Evolutionary conservation across 129 eudicot species (phyloP).

Genomic region (Saposhnikovia divaricata): DNA sequence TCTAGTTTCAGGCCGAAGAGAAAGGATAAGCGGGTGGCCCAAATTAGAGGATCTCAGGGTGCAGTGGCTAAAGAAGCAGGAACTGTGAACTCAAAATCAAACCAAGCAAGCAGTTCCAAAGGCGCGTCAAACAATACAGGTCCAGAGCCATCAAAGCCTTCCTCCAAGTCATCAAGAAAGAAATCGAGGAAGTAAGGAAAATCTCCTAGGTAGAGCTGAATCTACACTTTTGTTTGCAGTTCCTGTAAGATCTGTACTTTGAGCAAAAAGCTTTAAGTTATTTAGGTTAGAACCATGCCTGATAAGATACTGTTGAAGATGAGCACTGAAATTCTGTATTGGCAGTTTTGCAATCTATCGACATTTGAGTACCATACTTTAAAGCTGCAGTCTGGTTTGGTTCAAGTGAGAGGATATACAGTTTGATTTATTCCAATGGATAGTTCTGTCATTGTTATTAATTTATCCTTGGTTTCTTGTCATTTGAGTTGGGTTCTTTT

Average conservation of each 20-base stretch:
- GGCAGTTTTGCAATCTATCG: background rate
- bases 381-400: background rate
- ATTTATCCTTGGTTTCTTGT: background rate
- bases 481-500: background rate
- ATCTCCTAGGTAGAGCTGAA: background rate
- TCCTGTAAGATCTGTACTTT: background rate
- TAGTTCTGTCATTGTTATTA: background rate
- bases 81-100: conserved; percentile 36
- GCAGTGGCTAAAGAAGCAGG: conserved; percentile 66
- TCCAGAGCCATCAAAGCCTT: conserved; percentile 50
- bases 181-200: conserved; percentile 61
- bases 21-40: conserved; percentile 86
- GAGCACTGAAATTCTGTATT: background rate
- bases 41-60: conserved; percentile 92
- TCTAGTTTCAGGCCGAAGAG: conserved; percentile 85
- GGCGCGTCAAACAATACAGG: conserved; percentile 43
- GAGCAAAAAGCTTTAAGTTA: background rate
- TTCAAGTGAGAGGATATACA: background rate
- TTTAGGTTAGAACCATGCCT: background rate
- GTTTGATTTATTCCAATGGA: background rate
- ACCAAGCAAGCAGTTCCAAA: conserved; percentile 40
- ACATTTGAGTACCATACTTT: background rate
- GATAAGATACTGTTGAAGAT: background rate
- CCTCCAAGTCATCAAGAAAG: conserved; percentile 69
- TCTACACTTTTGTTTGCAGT: background rate